A percentile compares a stretch with the other conserved stretches of the same genome.
Conservation (phyloP, 2,329 filamentous ascomycete genomes). For the Emmonsiellopsis sp. region DNA sequence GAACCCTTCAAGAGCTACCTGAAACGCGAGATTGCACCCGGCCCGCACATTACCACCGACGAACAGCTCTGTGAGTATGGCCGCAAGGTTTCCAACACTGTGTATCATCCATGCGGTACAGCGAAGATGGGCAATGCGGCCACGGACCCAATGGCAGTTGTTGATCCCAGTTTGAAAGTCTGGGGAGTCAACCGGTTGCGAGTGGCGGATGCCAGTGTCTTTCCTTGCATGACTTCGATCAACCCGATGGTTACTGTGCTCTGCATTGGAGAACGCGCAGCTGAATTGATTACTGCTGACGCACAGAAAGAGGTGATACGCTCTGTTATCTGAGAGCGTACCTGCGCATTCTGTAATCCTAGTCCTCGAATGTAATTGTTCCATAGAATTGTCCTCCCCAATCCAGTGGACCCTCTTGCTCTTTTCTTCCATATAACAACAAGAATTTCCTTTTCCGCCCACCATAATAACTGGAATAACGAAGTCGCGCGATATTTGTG, state of each 20-base stretch:
- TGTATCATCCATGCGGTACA: neutral
- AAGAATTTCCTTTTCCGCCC: too few species aligned
- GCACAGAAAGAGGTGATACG: neutral
- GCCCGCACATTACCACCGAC: neutral
- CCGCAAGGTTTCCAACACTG: neutral
- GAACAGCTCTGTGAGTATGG: neutral
- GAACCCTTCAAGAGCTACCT: neutral
- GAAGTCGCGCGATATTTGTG: too few species aligned
- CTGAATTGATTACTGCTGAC: neutral
- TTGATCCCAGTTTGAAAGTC: neutral
- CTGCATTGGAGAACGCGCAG: neutral
- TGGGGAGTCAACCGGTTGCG: neutral
- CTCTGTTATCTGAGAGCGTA: neutral
- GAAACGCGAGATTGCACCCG: neutral
- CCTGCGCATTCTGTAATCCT: too few species aligned
- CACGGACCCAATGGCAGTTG: neutral
- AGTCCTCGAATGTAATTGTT: too few species aligned
- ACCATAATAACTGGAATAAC: too few species aligned
- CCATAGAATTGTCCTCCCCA: too few species aligned
- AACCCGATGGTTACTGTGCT: neutral
- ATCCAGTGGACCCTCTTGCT: too few species aligned
- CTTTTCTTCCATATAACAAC: too few species aligned
- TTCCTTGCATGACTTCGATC: neutral
- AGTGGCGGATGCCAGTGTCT: neutral
- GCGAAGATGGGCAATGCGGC: neutral